Evolutionary conservation across 371 early-diverging fungal species (phyloP).

Genomic region (Mortierella sp.): DNA sequence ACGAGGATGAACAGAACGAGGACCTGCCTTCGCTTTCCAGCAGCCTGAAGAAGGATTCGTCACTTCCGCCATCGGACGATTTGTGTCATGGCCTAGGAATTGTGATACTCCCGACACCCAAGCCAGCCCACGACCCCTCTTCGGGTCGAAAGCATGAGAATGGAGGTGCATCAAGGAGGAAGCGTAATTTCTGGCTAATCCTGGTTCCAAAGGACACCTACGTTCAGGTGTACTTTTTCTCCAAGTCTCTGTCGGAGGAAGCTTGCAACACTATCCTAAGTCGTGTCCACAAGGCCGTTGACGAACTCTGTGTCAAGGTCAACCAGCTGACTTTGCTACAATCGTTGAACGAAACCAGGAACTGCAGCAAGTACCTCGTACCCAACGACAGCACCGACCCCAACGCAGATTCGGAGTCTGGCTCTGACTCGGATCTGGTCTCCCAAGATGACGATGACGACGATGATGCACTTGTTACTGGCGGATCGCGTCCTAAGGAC

Average conservation of each 20-base stretch:
- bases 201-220: constrained; percentile 67
- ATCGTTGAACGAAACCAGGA: constrained; percentile 73
- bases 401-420: constrained; percentile 46
- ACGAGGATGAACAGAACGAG: constrained; percentile 5
- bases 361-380: constrained; percentile 82
- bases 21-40: constrained; percentile 23
- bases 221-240: constrained; percentile 80
- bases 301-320: constrained; percentile 73
- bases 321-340: constrained; percentile 77
- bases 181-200: constrained; percentile 75
- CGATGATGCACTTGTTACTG: constrained; percentile 61
- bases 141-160: background rate
- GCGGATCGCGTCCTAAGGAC: constrained; percentile 63
- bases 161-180: constrained; percentile 10
- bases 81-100: constrained; percentile 56
- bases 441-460: constrained; percentile 72
- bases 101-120: constrained; percentile 33
- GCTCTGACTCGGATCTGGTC: constrained; percentile 58
- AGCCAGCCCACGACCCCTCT: background rate
- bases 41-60: constrained; percentile 7
- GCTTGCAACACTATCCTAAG: constrained; percentile 71
- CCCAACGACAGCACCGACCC: constrained; percentile 63
- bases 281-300: constrained; percentile 69
- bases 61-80: constrained; percentile 35
- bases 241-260: constrained; percentile 69